Base-by-base conservation (phyloP, 179 eudicot genomes). In the Silene noctiflora region DNA sequence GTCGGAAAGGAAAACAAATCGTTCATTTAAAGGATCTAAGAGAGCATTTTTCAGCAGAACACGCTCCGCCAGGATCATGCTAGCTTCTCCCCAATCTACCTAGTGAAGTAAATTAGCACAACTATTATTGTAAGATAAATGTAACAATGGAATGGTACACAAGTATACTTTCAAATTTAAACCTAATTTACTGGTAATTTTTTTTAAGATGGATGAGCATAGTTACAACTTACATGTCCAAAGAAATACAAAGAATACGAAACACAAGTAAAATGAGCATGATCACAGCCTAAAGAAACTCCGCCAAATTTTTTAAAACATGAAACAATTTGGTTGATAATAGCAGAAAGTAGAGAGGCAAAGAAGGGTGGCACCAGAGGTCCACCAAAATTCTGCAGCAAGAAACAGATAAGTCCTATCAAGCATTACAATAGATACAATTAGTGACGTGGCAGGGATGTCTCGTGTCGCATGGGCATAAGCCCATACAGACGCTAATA, bases 31-130 rank as follows among this genome's bases (percentile, higher is more conserved):
- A 76, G 87, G 86, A 83, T 94, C 98, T 35, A 71, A 71, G 31
- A 94, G 83, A 64, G 98, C 97, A 79, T 85, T 81, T 78, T 81
- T 79, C 73, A 94, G 96, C 81, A 94, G 87, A 79, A 91, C 80
- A 81, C 89, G 95, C 76, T 94, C 98, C 67, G 98, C 98, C 83
- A 86, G 85, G 72, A 94, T 85, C 98, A 94, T 94, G 90, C 81
- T 91, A 72, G 97, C 90, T 83, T 81, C 96, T 84, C 98, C 98
- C 98, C 97, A 94, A 76, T 90, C 93, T 87, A 94, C 91, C 97
- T 94, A 91, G 82, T 79, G 82, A 85, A 48, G 60, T 60, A 76
- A 66, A 69, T 12, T 51, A 73, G 27, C 39, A 35, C 67, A 81
- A 48, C 19, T 31, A 4, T 65, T 16, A 68, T 1, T 27, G 27